Evolutionary conservation across 345 rosid genomes (phyloP).

Genomic region (Pistacia integerrima): DNA sequence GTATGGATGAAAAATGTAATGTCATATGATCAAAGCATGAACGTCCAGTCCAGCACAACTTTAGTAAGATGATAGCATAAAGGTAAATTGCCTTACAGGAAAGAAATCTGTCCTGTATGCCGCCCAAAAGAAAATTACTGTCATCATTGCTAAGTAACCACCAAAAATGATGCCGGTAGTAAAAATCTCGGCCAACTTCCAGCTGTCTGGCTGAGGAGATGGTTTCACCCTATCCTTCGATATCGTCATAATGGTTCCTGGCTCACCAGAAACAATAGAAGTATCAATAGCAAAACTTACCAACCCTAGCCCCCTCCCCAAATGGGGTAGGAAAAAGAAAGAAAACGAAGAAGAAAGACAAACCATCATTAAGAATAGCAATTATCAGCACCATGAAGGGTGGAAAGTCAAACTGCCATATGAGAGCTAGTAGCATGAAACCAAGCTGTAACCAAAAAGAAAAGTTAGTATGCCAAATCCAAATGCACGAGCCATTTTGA

Average conservation of each 20-base stretch:
- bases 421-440: slow-evolving; percentile 66
- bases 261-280: not conserved
- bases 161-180: slow-evolving; percentile 60
- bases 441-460: slow-evolving; percentile 47
- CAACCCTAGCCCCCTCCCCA: not conserved
- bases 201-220: slow-evolving; percentile 64
- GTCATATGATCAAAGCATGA: too few relatives aligned
- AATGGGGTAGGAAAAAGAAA: too few relatives aligned
- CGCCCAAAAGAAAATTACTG: slow-evolving; percentile 71
- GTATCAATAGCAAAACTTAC: not conserved
- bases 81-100: slow-evolving; percentile 37
- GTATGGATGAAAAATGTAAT: too few relatives aligned
- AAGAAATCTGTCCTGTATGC: slow-evolving; percentile 58
- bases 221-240: slow-evolving; percentile 66
- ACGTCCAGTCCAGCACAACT: not conserved
- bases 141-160: slow-evolving; percentile 67
- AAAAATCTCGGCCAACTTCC: slow-evolving; percentile 63
- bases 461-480: not conserved
- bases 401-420: slow-evolving; percentile 70
- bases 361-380: slow-evolving; percentile 61
- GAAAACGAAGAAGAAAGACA: slow-evolving; percentile 12
- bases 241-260: slow-evolving; percentile 69
- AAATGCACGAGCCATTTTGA: slow-evolving; percentile 11
- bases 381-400: slow-evolving; percentile 72
- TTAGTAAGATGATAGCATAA: not conserved